Conservation (phyloP, 163 green algal genomes). For the Volvox carteri region DNA sequence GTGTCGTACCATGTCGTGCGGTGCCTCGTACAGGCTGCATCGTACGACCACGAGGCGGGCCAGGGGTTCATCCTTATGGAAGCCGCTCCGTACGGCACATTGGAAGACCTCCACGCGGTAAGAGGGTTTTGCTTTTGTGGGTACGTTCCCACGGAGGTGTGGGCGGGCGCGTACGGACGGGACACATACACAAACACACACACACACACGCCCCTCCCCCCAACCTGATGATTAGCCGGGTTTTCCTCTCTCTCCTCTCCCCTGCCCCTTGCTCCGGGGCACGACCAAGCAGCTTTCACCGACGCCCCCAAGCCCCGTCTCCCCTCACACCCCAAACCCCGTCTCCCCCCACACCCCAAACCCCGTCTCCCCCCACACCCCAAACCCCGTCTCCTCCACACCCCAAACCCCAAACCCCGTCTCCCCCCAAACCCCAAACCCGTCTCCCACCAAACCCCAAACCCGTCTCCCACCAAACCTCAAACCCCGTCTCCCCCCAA, state of each 20-base stretch:
- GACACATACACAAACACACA: background rate
- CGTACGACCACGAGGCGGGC: constrained; percentile 52
- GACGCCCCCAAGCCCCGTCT: background rate
- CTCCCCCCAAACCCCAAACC: background rate
- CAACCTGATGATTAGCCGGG: too few species aligned
- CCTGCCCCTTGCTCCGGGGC: background rate
- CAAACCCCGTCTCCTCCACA: too few species aligned
- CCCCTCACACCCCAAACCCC: too few species aligned
- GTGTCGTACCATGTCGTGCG: too few species aligned
- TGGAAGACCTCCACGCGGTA: constrained; percentile 47
- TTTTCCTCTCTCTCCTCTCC: background rate
- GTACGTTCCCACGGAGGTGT: background rate
- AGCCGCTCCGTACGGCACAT: constrained; percentile 47
- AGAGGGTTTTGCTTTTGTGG: background rate
- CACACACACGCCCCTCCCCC: background rate
- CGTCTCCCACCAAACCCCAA: too few species aligned
- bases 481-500: background rate
- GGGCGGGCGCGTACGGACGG: background rate
- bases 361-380: background rate
- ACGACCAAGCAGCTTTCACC: background rate
- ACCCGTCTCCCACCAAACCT: background rate
- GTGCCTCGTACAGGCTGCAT: constrained; percentile 43
- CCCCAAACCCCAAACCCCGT: background rate
- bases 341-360: background rate
- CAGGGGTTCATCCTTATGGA: constrained; percentile 57